Evolutionary conservation across 2,329 filamentous ascomycete species (phyloP).

Genomic region (Colletotrichum sp.): DNA sequence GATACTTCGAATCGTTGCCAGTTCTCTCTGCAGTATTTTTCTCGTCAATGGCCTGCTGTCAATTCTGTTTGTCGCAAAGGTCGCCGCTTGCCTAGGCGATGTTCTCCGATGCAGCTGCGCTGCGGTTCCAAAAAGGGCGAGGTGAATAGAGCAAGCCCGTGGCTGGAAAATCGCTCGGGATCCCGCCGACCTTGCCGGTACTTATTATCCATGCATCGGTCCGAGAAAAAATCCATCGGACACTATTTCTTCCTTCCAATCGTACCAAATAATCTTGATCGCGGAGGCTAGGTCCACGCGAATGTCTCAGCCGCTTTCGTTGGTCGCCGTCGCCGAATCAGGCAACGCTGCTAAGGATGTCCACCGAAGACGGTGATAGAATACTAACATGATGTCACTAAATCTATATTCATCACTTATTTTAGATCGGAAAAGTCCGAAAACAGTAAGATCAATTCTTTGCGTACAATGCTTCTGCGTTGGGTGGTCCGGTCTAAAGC

Average conservation of each 20-base stretch:
- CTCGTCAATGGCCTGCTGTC: not conserved
- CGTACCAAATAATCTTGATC: not conserved
- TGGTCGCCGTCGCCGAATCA: not conserved
- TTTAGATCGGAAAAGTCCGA: not conserved
- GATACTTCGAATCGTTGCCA: not conserved
- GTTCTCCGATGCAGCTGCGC: not conserved
- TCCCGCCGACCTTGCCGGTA: not conserved
- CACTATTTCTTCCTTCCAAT: not conserved
- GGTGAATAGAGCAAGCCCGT: not conserved
- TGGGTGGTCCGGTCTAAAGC: not conserved
- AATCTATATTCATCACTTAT: not conserved
- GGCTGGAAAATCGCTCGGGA: not conserved
- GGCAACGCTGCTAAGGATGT: not conserved
- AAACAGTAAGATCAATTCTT: not conserved
- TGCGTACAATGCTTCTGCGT: not conserved
- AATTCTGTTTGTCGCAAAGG: not conserved
- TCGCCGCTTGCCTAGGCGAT: not conserved
- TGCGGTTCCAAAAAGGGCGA: not conserved
- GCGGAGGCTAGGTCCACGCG: not conserved
- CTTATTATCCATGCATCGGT: not conserved
- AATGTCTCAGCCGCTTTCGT: not conserved
- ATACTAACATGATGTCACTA: not conserved
- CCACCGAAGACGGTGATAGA: not conserved
- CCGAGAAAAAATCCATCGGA: not conserved
- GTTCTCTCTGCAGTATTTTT: not conserved